Conservation (phyloP, 2,329 filamentous ascomycete genomes). For the Calonectria fujianensis region DNA sequence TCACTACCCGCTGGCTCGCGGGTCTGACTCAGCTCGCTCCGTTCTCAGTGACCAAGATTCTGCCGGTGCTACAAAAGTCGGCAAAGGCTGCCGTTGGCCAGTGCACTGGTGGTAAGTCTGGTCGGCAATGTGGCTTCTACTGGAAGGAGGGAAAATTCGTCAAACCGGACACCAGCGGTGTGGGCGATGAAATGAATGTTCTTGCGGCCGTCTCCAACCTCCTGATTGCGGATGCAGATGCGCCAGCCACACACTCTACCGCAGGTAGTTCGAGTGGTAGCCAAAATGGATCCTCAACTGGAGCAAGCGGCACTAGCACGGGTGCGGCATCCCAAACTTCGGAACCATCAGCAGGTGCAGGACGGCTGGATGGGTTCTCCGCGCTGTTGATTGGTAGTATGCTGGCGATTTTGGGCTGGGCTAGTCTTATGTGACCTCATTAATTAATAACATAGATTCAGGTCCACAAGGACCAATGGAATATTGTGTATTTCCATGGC, state of each 20-base stretch:
- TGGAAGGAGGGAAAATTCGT: constrained; percentile 3
- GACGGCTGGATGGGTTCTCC: background rate
- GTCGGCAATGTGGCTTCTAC: constrained; percentile 10
- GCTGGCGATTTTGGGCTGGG: constrained; percentile 4
- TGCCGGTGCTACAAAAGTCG: background rate
- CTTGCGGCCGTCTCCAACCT: constrained; percentile 20
- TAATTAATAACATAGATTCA: background rate
- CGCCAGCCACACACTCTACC: background rate
- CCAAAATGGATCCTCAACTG: background rate
- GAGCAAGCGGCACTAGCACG: constrained; percentile 1
- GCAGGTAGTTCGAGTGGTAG: background rate
- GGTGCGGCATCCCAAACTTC: constrained; percentile 10
- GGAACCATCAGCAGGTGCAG: background rate
- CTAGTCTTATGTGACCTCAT: background rate
- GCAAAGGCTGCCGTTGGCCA: background rate
- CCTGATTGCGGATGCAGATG: background rate
- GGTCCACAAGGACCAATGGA: background rate
- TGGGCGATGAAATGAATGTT: constrained; percentile 19
- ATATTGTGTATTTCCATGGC: background rate
- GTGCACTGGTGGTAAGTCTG: constrained; percentile 13
- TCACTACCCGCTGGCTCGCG: background rate
- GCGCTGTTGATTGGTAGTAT: background rate
- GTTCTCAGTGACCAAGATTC: background rate
- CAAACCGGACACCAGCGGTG: background rate
- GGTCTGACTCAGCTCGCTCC: background rate